Conservation (phyloP, 164 flowering plant species). For the Tetracentron sinense region DNA sequence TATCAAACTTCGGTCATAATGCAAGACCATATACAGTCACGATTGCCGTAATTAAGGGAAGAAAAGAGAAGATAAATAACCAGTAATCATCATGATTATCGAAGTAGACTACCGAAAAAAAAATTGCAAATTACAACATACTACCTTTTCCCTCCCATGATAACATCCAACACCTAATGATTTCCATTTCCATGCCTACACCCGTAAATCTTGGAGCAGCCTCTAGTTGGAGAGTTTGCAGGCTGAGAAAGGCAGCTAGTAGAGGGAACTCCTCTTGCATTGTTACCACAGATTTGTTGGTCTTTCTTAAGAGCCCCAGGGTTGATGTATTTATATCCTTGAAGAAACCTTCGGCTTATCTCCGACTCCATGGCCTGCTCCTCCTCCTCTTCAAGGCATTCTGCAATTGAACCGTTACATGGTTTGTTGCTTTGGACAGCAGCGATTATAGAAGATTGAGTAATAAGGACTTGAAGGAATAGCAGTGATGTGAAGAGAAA, state of each 20-base stretch:
- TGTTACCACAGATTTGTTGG: slow-evolving; percentile 36
- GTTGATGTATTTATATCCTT: slow-evolving; percentile 28
- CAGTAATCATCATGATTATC: too few species aligned
- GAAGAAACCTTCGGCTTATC: slow-evolving; percentile 31
- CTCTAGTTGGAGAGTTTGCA: slow-evolving; percentile 36
- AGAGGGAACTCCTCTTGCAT: slow-evolving; percentile 28
- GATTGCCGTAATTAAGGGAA: too few species aligned
- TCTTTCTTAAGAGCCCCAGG: slow-evolving; percentile 33
- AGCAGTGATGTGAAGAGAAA: too few species aligned
- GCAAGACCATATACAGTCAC: too few species aligned
- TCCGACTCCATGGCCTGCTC: slow-evolving; percentile 39
- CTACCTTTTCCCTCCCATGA: too few species aligned
- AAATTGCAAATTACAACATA: too few species aligned
- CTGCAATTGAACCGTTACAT: slow-evolving; percentile 36
- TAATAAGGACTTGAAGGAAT: too few species aligned
- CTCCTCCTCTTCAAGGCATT: slow-evolving; percentile 27
- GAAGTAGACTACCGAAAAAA: too few species aligned
- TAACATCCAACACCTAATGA: too few species aligned
- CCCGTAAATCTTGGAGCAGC: slow-evolving; percentile 41
- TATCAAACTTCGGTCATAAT: too few species aligned
- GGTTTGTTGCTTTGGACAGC: background rate
- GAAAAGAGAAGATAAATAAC: too few species aligned
- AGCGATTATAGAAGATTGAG: background rate
- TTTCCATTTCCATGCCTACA: slow-evolving; percentile 31
- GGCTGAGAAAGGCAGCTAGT: slow-evolving; percentile 29